Percentiles rank a stretch among this genome's conserved stretches.
phyloP scores from a whole-genome alignment of 768 basidiomycete species.

The Mycena pura region DNA sequence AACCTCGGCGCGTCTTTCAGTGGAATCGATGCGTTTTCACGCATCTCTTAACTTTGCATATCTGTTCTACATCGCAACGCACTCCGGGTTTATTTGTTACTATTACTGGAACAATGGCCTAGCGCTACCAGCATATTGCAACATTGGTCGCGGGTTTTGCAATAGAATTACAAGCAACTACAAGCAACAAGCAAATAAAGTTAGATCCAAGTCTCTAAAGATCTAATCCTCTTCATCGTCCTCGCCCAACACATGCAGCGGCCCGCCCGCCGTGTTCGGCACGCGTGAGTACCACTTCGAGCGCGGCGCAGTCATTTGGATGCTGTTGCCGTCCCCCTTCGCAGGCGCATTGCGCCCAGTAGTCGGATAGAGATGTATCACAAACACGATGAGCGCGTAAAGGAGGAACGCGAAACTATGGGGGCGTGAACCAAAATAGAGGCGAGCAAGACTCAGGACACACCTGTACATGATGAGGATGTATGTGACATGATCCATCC shows the following conservation, averaged over 20 bases:
- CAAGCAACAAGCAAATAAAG: constrained; percentile 1
- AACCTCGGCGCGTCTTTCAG: too few relatives aligned
- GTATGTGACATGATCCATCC: constrained; percentile 94
- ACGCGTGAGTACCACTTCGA: constrained; percentile 74
- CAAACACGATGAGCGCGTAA: constrained; percentile 73
- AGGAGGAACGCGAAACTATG: constrained; percentile 75
- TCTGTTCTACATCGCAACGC: too few relatives aligned
- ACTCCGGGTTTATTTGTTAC: too few relatives aligned
- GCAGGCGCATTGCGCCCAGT: constrained; percentile 62
- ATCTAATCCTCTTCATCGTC: constrained; percentile 40
- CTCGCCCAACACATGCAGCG: constrained; percentile 39
- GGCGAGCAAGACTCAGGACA: constrained; percentile 19
- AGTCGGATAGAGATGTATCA: constrained; percentile 72
- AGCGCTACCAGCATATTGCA: too few relatives aligned
- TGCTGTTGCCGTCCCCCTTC: constrained; percentile 37
- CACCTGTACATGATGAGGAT: constrained; percentile 84
- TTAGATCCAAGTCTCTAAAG: too few relatives aligned
- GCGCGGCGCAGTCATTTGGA: constrained; percentile 46
- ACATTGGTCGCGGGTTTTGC: too few relatives aligned
- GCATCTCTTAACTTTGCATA: too few relatives aligned
- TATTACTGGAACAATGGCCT: too few relatives aligned
- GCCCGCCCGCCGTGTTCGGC: constrained; percentile 43
- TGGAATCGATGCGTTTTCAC: too few relatives aligned
- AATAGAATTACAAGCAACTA: too few relatives aligned
- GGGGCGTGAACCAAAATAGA: constrained; percentile 13